Evolutionary conservation across 208 protist genomes (phyloP).

Genomic region (Giardia duodenalis): DNA sequence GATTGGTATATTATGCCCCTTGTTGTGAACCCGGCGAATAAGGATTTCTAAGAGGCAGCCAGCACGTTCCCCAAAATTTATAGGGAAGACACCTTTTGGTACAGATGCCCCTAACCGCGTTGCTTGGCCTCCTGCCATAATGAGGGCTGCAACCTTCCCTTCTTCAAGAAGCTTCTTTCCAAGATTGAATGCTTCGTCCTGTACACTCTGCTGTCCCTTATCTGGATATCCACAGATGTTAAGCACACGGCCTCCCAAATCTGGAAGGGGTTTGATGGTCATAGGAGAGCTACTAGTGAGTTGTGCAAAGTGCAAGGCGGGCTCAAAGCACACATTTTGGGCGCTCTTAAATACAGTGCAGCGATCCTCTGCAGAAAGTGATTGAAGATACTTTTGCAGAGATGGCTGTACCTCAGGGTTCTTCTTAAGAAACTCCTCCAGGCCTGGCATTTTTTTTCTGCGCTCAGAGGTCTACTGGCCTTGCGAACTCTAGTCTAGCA

Average conservation of each 20-base stretch:
- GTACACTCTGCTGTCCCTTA: no score
- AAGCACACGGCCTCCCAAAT: not conserved
- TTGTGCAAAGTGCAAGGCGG: not conserved
- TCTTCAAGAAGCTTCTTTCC: not conserved
- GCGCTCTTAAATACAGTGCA: not conserved
- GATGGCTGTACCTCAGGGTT: not conserved
- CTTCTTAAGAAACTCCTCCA: not conserved
- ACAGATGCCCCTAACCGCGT: not conserved
- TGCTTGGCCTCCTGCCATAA: slow-evolving; percentile 13
- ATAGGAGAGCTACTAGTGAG: not conserved
- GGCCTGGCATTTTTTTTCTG: not conserved
- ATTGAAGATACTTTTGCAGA: not conserved
- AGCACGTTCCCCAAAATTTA: not conserved
- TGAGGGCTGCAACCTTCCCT: not conserved
- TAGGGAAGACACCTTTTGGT: not conserved
- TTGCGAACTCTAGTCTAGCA: not conserved
- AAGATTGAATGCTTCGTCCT: no score
- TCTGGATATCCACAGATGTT: not conserved
- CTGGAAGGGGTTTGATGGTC: not conserved
- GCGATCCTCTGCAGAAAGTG: not conserved
- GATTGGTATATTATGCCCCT: not conserved
- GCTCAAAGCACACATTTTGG: not conserved
- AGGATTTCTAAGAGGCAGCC: slow-evolving; percentile 17
- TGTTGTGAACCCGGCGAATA: not conserved
- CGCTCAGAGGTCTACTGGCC: not conserved